These are phyloP conservation scores for Bipolaris bicolor DNA, from an alignment of 2,329 filamentous ascomycete genomes.

Conservation along the genomic window DNA sequence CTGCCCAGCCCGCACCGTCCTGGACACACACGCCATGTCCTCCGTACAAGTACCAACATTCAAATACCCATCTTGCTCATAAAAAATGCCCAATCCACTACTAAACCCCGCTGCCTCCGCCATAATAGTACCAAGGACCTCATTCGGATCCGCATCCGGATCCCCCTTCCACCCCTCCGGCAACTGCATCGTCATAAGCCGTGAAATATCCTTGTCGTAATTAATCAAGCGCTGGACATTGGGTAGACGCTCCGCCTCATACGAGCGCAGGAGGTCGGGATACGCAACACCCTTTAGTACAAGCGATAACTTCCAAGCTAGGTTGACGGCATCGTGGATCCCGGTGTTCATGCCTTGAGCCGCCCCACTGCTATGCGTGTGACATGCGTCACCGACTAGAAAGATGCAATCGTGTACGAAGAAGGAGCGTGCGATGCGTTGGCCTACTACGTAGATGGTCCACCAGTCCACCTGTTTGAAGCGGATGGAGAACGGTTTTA, in stretches of 20 bases:
- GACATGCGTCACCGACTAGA: constrained; percentile 63
- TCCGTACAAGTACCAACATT: constrained; percentile 26
- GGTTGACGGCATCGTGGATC: constrained; percentile 60
- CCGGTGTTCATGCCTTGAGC: constrained; percentile 66
- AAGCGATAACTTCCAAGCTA: constrained; percentile 62
- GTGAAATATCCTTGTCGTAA: constrained; percentile 45
- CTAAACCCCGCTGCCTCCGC: constrained; percentile 38
- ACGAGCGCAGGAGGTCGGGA: constrained; percentile 55
- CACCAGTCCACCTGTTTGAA: constrained; percentile 54
- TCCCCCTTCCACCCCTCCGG: constrained; percentile 45
- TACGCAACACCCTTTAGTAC: constrained; percentile 51
- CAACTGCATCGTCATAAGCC: constrained; percentile 44
- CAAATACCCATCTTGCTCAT: constrained; percentile 45
- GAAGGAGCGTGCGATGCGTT: constrained; percentile 48
- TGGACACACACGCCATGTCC: background rate
- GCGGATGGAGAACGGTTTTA: constrained; percentile 50
- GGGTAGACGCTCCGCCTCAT: constrained; percentile 56
- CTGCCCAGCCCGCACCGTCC: constrained; percentile 48
- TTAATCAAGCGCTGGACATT: constrained; percentile 54
- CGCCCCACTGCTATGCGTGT: constrained; percentile 62
- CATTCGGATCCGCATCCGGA: constrained; percentile 35
- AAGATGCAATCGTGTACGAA: constrained; percentile 55
- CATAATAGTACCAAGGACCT: constrained; percentile 36
- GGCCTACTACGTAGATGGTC: constrained; percentile 53
- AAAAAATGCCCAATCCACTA: constrained; percentile 43